Percentiles rank a stretch among this genome's conserved stretches.
These are phyloP conservation scores for Cytospora piceae DNA, from an alignment of 2,329 filamentous ascomycete species.

Conservation along the genomic window DNA sequence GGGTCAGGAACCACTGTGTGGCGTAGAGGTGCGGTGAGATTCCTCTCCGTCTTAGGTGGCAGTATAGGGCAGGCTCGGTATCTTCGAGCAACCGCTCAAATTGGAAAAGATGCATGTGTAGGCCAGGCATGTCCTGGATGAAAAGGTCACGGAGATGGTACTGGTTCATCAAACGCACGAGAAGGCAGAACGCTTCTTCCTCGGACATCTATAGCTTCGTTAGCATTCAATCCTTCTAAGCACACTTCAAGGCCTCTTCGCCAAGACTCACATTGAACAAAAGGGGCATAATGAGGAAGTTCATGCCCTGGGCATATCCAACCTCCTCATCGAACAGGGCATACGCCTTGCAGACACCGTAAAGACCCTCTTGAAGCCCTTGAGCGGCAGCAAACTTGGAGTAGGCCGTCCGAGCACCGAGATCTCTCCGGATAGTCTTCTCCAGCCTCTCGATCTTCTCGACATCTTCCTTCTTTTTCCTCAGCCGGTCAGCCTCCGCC, in stretches of 20 bases:
- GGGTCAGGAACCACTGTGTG: slow-evolving; percentile 97
- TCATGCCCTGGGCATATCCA: slow-evolving; percentile 98
- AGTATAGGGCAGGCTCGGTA: slow-evolving; percentile 90
- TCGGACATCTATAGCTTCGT: slow-evolving; percentile 74
- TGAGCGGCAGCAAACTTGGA: slow-evolving; percentile 93
- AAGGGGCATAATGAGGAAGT: slow-evolving; percentile 95
- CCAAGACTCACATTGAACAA: slow-evolving; percentile 77
- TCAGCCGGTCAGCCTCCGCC: slow-evolving; percentile 69
- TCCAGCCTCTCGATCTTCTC: slow-evolving; percentile 79
- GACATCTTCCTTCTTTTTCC: slow-evolving; percentile 77
- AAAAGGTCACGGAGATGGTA: slow-evolving; percentile 93
- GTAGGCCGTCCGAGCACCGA: slow-evolving; percentile 92
- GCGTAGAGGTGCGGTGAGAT: slow-evolving; percentile 93
- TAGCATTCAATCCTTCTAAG: neutral
- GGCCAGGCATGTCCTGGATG: slow-evolving; percentile 91
- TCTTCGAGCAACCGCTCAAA: slow-evolving; percentile 95
- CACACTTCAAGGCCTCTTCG: neutral
- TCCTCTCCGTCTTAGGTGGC: slow-evolving; percentile 84
- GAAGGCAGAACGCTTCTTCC: slow-evolving; percentile 91
- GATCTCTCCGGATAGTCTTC: slow-evolving; percentile 86
- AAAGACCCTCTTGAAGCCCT: slow-evolving; percentile 89
- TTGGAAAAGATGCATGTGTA: slow-evolving; percentile 91
- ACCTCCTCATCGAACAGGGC: slow-evolving; percentile 93
- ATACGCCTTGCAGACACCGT: slow-evolving; percentile 96
- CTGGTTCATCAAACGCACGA: slow-evolving; percentile 95